Base-by-base conservation (phyloP, 305 asterid genomes). In the Stenogyne calaminthoides region DNA sequence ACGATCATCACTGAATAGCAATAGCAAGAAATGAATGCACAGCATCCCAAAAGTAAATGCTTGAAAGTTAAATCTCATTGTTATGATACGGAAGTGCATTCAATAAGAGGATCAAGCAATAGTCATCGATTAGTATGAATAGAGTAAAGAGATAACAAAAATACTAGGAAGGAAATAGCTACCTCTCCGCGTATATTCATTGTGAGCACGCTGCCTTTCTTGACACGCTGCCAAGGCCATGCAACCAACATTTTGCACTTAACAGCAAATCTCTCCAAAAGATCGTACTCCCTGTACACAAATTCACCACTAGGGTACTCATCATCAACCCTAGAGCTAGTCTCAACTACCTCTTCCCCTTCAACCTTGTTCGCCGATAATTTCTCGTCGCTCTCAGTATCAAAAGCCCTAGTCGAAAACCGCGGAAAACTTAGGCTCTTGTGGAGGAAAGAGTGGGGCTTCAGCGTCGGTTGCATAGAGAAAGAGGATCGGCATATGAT, bases 161-260 rank as follows among this genome's bases (percentile, higher is more conserved):
- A 44, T 12, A 22, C 25, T 22, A 29, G 9, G 15, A 32, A 39
- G 44, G 39, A 52, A n/a, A 7, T 5, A 46, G 47, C 40, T 51
- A 93, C 99, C 99, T 92, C 91, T 67, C 98, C 99, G 12, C 99
- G 96, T 60, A 95, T 66, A 67, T 90, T 92, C 89, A 92, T 85
- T 9, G 89, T 85, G 72, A 95, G 87, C 71, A 95, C 98, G 57
- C 96, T 92, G 80, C 97, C 96, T 76, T 90, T 92, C 79, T 83
- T 84, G 55, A 95, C 94, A 67, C 98, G 96, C 87, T 95, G 80
- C 98, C 98, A 95, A 10, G 99, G 99, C 81, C 76, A 82, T 1
- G 98, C 89, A 75, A 92, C 72, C 14, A 95, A 75, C 98, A 95
- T 89, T 82, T 78, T 92, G 25, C 80, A 82, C 86, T 89, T 92